Evolutionary conservation across 148 eudicot species (phyloP).

Genomic region (Camellia japonica): DNA sequence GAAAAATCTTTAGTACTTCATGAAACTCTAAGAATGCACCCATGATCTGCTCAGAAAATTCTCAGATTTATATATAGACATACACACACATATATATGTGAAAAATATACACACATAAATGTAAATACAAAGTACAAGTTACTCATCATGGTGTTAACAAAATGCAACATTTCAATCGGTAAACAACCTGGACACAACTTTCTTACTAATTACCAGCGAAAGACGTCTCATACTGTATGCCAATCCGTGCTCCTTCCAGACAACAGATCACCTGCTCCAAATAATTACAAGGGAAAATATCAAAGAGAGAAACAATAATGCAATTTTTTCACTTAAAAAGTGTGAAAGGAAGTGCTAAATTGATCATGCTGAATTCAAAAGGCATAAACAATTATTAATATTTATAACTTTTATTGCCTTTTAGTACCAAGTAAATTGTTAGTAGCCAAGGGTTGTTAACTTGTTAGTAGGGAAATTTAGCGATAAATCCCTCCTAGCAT

Average conservation of each 20-base stretch:
- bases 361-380: not conserved
- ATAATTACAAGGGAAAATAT: not conserved
- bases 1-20: not conserved
- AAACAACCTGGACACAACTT: not conserved
- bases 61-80: not conserved
- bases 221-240: constrained; percentile 90
- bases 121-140: not conserved
- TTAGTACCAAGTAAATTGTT: not conserved
- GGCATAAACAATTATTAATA: not conserved
- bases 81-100: not conserved
- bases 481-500: too few species aligned
- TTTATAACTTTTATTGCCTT: not conserved
- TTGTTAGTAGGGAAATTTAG: too few species aligned
- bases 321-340: not conserved
- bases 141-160: not conserved
- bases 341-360: not conserved
- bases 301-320: not conserved
- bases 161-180: not conserved
- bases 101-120: not conserved
- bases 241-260: constrained; percentile 94
- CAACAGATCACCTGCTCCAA: constrained; percentile 75
- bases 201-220: constrained; percentile 70
- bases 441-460: not conserved
- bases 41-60: not conserved
- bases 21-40: not conserved